Base-by-base conservation (phyloP, 2,329 filamentous ascomycete genomes). In the Xylaria digitata region DNA sequence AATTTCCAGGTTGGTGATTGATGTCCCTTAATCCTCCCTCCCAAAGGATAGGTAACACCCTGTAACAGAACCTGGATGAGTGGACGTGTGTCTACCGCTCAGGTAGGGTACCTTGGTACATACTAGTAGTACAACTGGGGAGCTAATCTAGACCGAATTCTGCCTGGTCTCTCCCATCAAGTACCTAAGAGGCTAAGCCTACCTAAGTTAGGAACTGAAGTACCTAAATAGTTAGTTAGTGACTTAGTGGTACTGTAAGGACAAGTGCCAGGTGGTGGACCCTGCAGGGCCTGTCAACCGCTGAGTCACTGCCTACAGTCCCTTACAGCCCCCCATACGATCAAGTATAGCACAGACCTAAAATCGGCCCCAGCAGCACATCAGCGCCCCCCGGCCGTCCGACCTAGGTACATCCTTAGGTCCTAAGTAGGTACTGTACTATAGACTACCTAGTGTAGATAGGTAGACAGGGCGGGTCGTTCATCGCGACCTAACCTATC, bases 401-500 rank as follows among this genome's bases (percentile, higher is more conserved):
- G 53, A 5, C 9, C 13, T 40, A 40, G 37, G 9, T 15, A 26
- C 26, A 3, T 26, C 26, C 19, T 19, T 17, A 43, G 42, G 42
- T 11, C 42, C 42, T n/a, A 43, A 19, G n/a, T 45, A 45, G 42
- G 26, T 26, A 26, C 26, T 26, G 26, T 26, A 5, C 26, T 26
- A 26, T n/a, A n/a, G n/a, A n/a, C n/a, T n/a, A 26, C 26, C 26
- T 26, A 26, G 26, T 26, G 26, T 26, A 5, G 26, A 26, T 26
- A 5, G 26, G 26, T 26, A 5, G 26, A 26, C 26, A 3, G 5
- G 26, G 26, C 26, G 26, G 26, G 26, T 48, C 37, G 50, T 57
- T 55, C 46, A 46, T 54, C 66, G 60, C 66, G 60, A 68, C 66
- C 66, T 63, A 66, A 68, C 26, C 26, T 26, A 26, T 66, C 57